Percentiles rank a stretch among this genome's conserved stretches.
Conservation (phyloP, 2,329 filamentous ascomycete species). For the Pseudogymnoascus sp. region DNA sequence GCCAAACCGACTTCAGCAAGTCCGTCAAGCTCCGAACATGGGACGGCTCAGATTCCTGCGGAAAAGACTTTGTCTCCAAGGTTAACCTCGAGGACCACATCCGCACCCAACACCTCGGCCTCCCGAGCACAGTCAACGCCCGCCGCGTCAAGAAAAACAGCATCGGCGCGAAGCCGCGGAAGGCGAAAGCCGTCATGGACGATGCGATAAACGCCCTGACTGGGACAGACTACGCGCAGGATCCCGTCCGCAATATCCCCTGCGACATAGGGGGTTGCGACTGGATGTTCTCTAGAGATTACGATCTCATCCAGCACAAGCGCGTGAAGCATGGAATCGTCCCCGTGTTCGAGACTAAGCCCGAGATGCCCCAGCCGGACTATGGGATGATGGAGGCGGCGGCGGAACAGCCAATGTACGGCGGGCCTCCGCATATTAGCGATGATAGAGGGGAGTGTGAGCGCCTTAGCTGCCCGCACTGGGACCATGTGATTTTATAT, state of each 20-base stretch:
- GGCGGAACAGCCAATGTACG: not conserved
- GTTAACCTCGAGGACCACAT: constrained; percentile 76
- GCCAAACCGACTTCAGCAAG: constrained; percentile 53
- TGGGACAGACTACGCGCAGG: constrained; percentile 46
- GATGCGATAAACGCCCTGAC: constrained; percentile 43
- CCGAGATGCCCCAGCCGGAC: not conserved
- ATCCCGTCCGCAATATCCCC: constrained; percentile 37
- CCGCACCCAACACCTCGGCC: constrained; percentile 70
- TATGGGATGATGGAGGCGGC: not conserved
- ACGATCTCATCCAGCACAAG: constrained; percentile 52
- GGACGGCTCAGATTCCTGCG: constrained; percentile 63
- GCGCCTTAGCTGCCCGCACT: not conserved
- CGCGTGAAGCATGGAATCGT: constrained; percentile 33
- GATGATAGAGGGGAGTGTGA: not conserved
- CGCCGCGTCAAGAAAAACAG: constrained; percentile 32
- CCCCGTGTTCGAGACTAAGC: not conserved
- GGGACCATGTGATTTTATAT: not conserved
- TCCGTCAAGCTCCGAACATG: constrained; percentile 56
- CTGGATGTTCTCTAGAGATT: constrained; percentile 49
- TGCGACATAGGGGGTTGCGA: constrained; percentile 45
- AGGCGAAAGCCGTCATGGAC: constrained; percentile 2
- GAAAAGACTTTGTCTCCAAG: constrained; percentile 68
- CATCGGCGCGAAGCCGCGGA: constrained; percentile 24
- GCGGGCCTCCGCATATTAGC: not conserved
- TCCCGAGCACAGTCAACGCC: constrained; percentile 35